Evolutionary conservation across 2,329 filamentous ascomycete genomes (phyloP).

Genomic region (Leptographium radiaticola): DNA sequence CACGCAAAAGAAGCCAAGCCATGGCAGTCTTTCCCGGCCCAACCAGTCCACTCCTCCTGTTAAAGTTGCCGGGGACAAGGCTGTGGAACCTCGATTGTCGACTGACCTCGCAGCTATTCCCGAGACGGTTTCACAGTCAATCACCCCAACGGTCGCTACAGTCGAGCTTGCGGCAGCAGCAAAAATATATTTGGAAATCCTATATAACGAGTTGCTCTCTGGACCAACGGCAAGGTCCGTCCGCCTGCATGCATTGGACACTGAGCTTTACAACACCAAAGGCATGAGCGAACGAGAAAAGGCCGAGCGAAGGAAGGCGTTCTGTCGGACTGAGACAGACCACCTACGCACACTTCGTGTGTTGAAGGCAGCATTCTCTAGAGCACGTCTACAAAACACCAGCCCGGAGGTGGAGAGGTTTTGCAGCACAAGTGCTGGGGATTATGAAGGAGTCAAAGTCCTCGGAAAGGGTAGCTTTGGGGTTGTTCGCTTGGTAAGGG

Average conservation of each 20-base stretch:
- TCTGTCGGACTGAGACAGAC: slow-evolving; percentile 54
- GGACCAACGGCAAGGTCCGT: slow-evolving; percentile 44
- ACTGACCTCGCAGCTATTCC: not conserved
- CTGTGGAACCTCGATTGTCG: not conserved
- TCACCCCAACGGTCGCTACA: slow-evolving; percentile 34
- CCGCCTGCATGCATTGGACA: slow-evolving; percentile 49
- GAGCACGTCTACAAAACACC: not conserved
- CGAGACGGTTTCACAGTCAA: slow-evolving; percentile 7
- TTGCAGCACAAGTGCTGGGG: slow-evolving; percentile 19
- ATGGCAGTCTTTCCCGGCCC: not conserved
- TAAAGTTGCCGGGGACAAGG: no score
- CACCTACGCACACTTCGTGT: slow-evolving; percentile 62
- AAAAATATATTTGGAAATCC: slow-evolving; percentile 76
- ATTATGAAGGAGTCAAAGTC: slow-evolving; percentile 71
- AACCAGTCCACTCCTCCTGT: not conserved
- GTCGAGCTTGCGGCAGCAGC: slow-evolving; percentile 68
- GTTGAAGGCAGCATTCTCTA: slow-evolving; percentile 38
- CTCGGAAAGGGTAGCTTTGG: slow-evolving; percentile 93
- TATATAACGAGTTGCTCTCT: slow-evolving; percentile 60
- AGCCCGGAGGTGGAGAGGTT: not conserved
- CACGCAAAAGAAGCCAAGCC: not conserved
- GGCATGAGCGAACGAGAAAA: slow-evolving; percentile 43
- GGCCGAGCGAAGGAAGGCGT: slow-evolving; percentile 40
- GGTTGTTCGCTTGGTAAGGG: slow-evolving; percentile 72
- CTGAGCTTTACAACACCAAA: slow-evolving; percentile 41